Percentiles rank a stretch among this genome's conserved stretches.
phyloP scores from a whole-genome alignment of 2,329 filamentous ascomycete species.

The Apiospora phragmitis region DNA sequence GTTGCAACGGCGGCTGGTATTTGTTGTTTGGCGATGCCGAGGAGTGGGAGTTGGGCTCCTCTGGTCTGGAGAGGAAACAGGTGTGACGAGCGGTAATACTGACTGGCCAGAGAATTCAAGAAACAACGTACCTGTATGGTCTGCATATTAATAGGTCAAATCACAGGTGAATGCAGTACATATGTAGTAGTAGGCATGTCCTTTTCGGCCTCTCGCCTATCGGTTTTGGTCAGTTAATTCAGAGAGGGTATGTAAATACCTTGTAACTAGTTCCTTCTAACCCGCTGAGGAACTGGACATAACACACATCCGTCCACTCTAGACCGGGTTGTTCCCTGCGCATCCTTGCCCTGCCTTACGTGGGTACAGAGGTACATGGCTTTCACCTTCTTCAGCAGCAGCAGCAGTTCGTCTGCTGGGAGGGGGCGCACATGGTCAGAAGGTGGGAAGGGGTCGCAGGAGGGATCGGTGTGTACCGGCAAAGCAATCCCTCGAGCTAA shows the following conservation, averaged over 20 bases:
- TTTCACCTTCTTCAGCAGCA: slow-evolving; percentile 6
- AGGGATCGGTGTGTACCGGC: slow-evolving; percentile 4
- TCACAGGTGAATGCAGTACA: neutral
- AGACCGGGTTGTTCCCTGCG: neutral
- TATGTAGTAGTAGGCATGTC: neutral
- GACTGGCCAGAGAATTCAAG: neutral
- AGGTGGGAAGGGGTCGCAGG: neutral
- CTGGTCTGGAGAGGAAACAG: neutral
- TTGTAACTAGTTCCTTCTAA: neutral
- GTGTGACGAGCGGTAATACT: slow-evolving; percentile 3
- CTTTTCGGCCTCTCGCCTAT: neutral
- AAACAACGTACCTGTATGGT: neutral
- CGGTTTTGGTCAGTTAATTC: neutral
- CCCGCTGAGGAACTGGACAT: neutral
- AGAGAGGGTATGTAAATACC: neutral
- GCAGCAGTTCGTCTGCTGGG: slow-evolving; percentile 4
- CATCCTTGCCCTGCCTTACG: neutral
- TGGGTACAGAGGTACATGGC: slow-evolving; percentile 1
- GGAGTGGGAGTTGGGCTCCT: neutral
- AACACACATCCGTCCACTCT: neutral
- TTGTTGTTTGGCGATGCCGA: slow-evolving; percentile 2
- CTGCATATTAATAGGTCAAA: slow-evolving; percentile 4
- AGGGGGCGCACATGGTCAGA: neutral
- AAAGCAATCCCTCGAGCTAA: neutral
- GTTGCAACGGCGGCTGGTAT: slow-evolving; percentile 2